phyloP scores from a whole-genome alignment of 345 rosid species.

The Hibiscus syriacus region DNA sequence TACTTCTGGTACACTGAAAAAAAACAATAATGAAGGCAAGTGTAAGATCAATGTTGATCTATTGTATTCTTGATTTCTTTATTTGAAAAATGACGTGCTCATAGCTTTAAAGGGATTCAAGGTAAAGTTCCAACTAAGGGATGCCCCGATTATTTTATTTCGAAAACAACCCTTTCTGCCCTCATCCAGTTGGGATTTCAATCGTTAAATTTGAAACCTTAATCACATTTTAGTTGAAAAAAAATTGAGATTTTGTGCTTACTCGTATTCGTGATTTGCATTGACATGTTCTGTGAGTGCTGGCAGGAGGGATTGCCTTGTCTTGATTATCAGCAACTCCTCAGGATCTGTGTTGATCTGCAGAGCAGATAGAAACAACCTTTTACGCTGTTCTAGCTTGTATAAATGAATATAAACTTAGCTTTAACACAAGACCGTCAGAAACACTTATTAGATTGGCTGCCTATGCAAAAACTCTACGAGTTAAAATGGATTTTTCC shows the following conservation, averaged over 20 bases:
- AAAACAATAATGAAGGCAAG: not conserved
- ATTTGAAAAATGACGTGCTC: no score
- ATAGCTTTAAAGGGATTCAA: no score
- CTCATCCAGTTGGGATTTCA: not conserved
- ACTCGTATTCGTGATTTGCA: no score
- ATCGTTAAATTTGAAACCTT: no score
- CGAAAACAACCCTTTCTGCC: not conserved
- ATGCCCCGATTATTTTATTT: not conserved
- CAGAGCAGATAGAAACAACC: no score
- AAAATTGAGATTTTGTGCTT: constrained; percentile 18
- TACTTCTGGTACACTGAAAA: constrained; percentile 74
- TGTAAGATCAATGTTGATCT: no score
- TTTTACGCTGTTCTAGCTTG: no score
- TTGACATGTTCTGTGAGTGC: constrained; percentile 76
- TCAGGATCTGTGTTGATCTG: no score
- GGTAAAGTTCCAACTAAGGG: no score
- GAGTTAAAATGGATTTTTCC: not conserved
- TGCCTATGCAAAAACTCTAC: not conserved
- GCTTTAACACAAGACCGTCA: not conserved
- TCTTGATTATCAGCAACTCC: no score
- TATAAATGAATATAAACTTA: not conserved
- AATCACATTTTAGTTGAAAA: not conserved
- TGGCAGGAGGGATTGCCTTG: constrained; percentile 75
- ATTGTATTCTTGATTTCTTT: no score
- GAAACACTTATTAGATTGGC: not conserved